phyloP scores from a whole-genome alignment of 192 early-diverging fungal genomes.

The Linnemannia hyalina region DNA sequence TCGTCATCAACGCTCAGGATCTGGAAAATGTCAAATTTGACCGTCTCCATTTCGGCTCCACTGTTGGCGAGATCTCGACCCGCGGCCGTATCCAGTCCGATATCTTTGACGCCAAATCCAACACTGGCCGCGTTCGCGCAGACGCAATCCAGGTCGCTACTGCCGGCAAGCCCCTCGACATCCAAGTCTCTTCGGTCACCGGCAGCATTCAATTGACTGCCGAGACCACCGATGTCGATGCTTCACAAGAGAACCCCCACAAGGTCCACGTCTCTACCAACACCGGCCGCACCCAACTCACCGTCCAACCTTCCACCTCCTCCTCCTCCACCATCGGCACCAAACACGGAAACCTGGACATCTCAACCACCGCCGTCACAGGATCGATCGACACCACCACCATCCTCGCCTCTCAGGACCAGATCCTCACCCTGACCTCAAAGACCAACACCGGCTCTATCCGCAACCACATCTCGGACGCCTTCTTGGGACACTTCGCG shows the following conservation, averaged over 20 bases:
- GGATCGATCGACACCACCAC: conserved; percentile 1
- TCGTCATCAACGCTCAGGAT: background rate
- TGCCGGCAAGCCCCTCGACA: conserved; percentile 9
- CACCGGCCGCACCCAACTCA: conserved; percentile 18
- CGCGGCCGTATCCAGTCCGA: background rate
- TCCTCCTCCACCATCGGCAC: background rate
- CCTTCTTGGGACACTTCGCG: conserved; percentile 24
- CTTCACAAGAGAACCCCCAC: conserved; percentile 1
- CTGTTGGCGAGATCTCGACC: conserved; percentile 7
- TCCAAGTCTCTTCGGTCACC: background rate
- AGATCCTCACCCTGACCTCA: conserved; percentile 1
- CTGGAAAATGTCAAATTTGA: conserved; percentile 22
- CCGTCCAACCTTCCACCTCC: background rate
- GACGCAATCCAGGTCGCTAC: conserved; percentile 15
- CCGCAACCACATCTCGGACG: conserved; percentile 16
- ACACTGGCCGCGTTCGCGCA: conserved; percentile 15
- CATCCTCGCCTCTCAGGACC: conserved; percentile 10
- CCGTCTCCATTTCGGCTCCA: conserved; percentile 3
- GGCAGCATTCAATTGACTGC: background rate
- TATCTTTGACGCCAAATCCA: background rate
- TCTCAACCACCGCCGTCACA: background rate
- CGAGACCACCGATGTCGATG: conserved; percentile 2
- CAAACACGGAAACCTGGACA: conserved; percentile 21
- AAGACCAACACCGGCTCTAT: conserved; percentile 12
- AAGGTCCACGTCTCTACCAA: background rate